Conservation (phyloP, 2,329 filamentous ascomycete species). For the Aspergillus sp. region DNA sequence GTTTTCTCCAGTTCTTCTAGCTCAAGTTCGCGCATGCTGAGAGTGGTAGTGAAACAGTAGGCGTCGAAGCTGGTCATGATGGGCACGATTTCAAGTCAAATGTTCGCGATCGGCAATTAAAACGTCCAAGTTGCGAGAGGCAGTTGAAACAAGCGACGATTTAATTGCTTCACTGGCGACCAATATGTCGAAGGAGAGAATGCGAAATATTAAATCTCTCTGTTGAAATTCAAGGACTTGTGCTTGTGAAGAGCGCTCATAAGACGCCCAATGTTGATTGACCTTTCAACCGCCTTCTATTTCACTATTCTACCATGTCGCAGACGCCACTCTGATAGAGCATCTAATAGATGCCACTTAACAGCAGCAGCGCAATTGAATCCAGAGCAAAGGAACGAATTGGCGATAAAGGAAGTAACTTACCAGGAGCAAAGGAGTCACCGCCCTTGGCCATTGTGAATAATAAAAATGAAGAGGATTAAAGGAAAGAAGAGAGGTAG, state of each 20-base stretch:
- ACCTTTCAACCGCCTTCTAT: neutral
- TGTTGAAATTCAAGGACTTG: neutral
- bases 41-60: constrained; percentile 21
- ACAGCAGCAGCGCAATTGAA: neutral
- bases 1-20: constrained; percentile 18
- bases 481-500: constrained; percentile 11
- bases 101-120: neutral
- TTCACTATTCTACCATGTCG: neutral
- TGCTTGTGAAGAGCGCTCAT: neutral
- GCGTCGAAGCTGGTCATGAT: constrained; percentile 29
- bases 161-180: neutral
- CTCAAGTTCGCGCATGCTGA: constrained; percentile 26
- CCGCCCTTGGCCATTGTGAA: constrained; percentile 47
- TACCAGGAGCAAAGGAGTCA: constrained; percentile 45
- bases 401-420: constrained; percentile 23
- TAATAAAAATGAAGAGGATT: constrained; percentile 22
- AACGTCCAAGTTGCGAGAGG: neutral
- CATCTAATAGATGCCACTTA: neutral
- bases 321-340: neutral
- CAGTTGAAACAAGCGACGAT: neutral
- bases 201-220: neutral
- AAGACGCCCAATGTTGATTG: neutral
- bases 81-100: neutral
- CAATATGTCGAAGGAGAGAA: neutral
- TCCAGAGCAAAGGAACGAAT: neutral